Percentiles rank a stretch among this genome's conserved stretches.
phyloP scores from a whole-genome alignment of 305 asterid genomes.

The Solanum hybrid region DNA sequence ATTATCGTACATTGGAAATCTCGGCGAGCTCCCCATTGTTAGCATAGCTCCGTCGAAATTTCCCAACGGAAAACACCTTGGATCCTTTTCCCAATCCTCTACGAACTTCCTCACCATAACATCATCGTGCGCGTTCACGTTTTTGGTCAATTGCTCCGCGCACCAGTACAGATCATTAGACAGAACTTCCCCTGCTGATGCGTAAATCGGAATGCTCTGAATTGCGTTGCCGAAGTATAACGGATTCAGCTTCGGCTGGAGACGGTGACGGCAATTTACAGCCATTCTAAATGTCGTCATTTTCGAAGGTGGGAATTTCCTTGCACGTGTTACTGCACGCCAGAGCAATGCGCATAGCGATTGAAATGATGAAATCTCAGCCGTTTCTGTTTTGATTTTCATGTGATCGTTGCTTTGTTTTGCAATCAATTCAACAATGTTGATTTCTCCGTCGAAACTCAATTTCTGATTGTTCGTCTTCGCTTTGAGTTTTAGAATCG shows the following conservation, averaged over 20 bases:
- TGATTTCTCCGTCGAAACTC: conserved; percentile 5
- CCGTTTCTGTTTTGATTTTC: conserved; percentile 4
- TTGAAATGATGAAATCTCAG: conserved; percentile 56
- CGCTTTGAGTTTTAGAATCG: conserved; percentile 18
- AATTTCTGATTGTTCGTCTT: conserved; percentile 8
- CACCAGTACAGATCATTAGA: conserved; percentile 26
- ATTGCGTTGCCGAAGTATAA: conserved; percentile 71
- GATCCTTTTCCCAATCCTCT: conserved; percentile 28
- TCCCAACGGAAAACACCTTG: conserved; percentile 45
- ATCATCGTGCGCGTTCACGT: conserved; percentile 16
- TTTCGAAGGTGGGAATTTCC: conserved; percentile 29
- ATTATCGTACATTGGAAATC: conserved; percentile 64
- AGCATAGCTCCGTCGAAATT: conserved; percentile 60
- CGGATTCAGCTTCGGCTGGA: conserved; percentile 47
- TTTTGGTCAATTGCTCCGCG: conserved; percentile 25
- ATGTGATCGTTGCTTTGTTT: conserved; percentile 38
- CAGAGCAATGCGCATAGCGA: conserved; percentile 52
- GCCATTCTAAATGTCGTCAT: conserved; percentile 47
- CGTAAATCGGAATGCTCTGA: conserved; percentile 50
- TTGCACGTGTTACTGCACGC: conserved; percentile 61
- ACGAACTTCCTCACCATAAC: conserved; percentile 13
- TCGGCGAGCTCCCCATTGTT: conserved; percentile 67
- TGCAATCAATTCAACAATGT: conserved; percentile 43
- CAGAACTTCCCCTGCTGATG: conserved; percentile 36
- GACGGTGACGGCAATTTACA: conserved; percentile 52